Base-by-base conservation (phyloP, 2,329 filamentous ascomycete species). In the Niveomyces coronatus region DNA sequence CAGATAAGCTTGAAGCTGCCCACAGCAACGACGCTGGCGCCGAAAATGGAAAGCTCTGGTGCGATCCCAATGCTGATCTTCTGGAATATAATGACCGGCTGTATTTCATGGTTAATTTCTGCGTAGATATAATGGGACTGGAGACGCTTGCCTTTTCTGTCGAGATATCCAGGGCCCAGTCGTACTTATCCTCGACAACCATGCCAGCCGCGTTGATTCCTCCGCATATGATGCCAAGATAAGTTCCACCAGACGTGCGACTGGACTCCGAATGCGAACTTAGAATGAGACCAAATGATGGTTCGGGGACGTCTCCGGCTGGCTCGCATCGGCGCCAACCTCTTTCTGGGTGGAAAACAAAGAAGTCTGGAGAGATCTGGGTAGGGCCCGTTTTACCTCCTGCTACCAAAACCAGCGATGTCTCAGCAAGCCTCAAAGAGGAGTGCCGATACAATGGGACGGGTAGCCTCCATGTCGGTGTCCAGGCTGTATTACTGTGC, bases 391-490 rank as follows among this genome's bases (percentile, higher is more conserved):
- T 66, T 54, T 74, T 81, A 0, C 82, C 82, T 14, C 81, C 80
- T 37, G 74, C 62, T 3, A 83, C 55, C 14, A 87, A 61, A 2
- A 71, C 68, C 37, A 65, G 59, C 42, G 54, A 67, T 4, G 74
- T 74, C 27, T 50, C 43, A 1, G 61, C 63, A 2, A 80, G 49
- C 19, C 60, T 58, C 10, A 76, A 65, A 20, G 79, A 71, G 41
- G 75, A 74, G 52, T 95, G 89, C 36, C 89, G 71, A 58, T 83
- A 94, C 17, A 87, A 66, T 9, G 81, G 71, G n/a, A 64, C 50
- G 0, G 81, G 79, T n/a, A 94, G 64, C 48, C 75, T 70, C 42
- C 79, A 67, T 11, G 75, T 70, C 45, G 65, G 68, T 41, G 68
- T 65, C 86, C 86, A 94, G 11, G 51, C 55, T 30, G 56, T 57